These are phyloP conservation scores for Oryza punctata DNA, from an alignment of 176 grass and related monocot species.

Conservation along the genomic window DNA sequence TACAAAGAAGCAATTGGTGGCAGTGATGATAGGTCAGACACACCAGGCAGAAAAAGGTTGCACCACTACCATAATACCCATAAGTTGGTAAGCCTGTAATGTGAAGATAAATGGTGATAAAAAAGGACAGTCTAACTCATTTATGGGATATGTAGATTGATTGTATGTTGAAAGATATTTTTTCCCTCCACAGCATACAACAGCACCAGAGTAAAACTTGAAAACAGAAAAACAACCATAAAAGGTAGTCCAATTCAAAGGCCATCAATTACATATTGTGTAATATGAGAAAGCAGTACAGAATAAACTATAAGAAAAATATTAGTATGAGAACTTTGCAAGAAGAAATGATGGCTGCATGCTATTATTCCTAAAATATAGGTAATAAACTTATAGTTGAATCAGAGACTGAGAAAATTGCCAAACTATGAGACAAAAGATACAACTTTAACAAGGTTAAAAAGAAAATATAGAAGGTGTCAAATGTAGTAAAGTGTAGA, in stretches of 20 bases:
- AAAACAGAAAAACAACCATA: not conserved
- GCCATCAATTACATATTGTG: not conserved
- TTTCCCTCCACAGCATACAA: not conserved
- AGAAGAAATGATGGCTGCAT: not conserved
- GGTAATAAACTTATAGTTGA: not conserved
- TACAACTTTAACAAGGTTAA: conserved; percentile 19
- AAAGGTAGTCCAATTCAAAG: conserved; percentile 5
- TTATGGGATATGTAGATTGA: not conserved
- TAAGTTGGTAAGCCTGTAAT: too few species aligned
- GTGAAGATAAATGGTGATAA: not conserved
- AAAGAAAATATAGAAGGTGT: not conserved
- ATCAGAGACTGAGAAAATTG: not conserved
- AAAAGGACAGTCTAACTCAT: not conserved
- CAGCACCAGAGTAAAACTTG: not conserved
- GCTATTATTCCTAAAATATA: conserved; percentile 27
- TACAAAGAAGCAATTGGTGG: not conserved
- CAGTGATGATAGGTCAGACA: too few species aligned
- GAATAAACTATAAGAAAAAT: not conserved
- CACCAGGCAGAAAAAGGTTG: too few species aligned
- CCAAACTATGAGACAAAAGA: conserved; percentile 6
- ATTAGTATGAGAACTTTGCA: not conserved
- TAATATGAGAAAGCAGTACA: conserved; percentile 6
- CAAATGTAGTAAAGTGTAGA: not conserved
- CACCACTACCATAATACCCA: too few species aligned
- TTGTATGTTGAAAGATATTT: not conserved